Base-by-base conservation (phyloP, 352 stramenopile species). In the Phytopythium kandeliae region DNA sequence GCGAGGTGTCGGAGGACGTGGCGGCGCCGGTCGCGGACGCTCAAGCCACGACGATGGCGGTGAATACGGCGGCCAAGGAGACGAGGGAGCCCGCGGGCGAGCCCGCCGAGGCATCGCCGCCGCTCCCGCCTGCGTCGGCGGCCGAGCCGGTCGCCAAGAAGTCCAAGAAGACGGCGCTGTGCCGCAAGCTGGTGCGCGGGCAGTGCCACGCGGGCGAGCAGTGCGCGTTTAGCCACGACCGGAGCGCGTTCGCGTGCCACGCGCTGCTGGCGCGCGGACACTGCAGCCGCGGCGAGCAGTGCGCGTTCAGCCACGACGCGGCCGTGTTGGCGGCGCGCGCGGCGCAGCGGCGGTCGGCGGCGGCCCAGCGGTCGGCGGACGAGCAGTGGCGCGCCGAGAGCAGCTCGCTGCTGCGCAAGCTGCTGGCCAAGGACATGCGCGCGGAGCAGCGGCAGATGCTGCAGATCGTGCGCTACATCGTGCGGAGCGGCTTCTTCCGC, bases 161-260 rank as follows among this genome's bases (percentile, higher is more conserved):
- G 46, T 56, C 63, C 28, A 65, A 65, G 36, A 81, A 71, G 41
- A 67, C 56, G 45, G 54, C 71, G 52, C 47, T 85, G 37, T 92
- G 82, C 48, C 76, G 76, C 45, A 88, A 85, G 57, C 88, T 88
- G 42, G 28, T 79, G 16, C 78, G 72, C 52, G 75, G 75, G 25
- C 68, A 77, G 38, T 92, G 81, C 50, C 65, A 69, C 2, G 83
- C 85, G 16, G 67, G 78, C 26, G 57, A 35, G 2, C 51, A 63
- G n/a, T 92, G 82, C 51, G 71, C 72, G 44, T 89, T 86, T 51
- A 89, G 74, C 51, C 82, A 92, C 58, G 71, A 88, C 48, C 66
- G 63, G 19, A 73, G 74, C 41, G 58, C 60, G 5, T 84, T 92
- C 37, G 62, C 63, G 16, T 92, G 82, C 43, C 74, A 71, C 36